Evolutionary conservation across 345 rosid species (phyloP), one percentile per base, ranked within the genome.

Genomic region (Bruguiera gymnorhiza): DNA sequence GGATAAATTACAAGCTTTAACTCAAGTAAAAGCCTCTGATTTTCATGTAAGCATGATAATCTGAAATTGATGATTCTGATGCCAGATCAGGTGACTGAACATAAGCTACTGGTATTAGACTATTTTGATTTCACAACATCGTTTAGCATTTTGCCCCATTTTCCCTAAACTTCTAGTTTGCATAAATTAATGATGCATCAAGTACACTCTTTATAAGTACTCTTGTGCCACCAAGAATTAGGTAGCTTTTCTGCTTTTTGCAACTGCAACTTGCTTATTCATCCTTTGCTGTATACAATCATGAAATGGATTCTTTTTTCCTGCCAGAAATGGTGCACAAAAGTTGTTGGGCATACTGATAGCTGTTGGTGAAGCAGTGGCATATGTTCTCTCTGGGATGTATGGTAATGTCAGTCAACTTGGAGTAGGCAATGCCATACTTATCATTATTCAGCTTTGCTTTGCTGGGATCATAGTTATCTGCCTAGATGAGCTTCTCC

Each of bases 401-500:
- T 89, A 87, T 82, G 92, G 96, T 8, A 87, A 88, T 21, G 92
- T 89, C 73, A 74, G 81, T 70, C 93, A 89, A 71, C 89, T 87
- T 72, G 96, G 96, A 52, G 96, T 86, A 24, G 96, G 93, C 61
- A 89, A 89, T 77, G 96, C 93, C 73, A 82, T 89, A 70, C 86
- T 89, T 16, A 89, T 89, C 66, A 87, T 89, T 69, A 73, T 89
- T 56, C 93, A 89, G 79, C 96, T 89, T 54, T 89, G 86, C 82
- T 87, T 89, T 80, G 96, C 96, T 0, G 91, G 92, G 57, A 89
- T 89, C 73, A 89, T 89, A 56, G 93, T 89, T 67, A 86, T 89
- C 71, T 89, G 96, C 69, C 78, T 89, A 80, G 96, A 89, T 71
- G 96, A 89, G 73, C 96, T 89, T 29, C 96, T 89, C 71, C 96